Percentiles rank a stretch among this genome's conserved stretches.
Conservation (phyloP, 2,329 filamentous ascomycete species). For the Drechmeria coniospora region DNA sequence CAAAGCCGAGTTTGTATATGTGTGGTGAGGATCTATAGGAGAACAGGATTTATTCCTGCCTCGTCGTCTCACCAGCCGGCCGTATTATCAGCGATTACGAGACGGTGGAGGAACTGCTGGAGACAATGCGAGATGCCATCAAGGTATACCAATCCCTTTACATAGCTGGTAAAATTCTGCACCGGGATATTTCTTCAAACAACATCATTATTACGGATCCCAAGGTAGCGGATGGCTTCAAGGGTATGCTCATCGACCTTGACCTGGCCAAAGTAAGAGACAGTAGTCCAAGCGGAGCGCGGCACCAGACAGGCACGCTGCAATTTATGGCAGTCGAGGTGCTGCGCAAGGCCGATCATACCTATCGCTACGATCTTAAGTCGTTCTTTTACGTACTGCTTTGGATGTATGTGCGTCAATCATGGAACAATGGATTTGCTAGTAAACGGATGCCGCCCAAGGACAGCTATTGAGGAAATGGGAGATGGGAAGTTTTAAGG, state of each 20-base stretch:
- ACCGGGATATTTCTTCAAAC: conserved; percentile 3
- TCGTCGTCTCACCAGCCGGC: conserved; percentile 6
- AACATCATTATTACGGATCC: conserved; percentile 2
- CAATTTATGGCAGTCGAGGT: conserved; percentile 20
- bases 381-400: too few species aligned
- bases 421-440: conserved; percentile 3
- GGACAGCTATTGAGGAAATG: conserved; percentile 2
- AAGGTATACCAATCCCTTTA: conserved; percentile 19
- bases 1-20: conserved; percentile 4
- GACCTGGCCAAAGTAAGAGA: conserved; percentile 7
- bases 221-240: conserved; percentile 6
- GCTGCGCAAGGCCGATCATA: conserved; percentile 12
- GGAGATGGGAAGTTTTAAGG: conserved; percentile 4
- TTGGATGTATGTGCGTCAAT: conserved; percentile 6
- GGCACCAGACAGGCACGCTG: conserved; percentile 14
- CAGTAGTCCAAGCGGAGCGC: conserved; percentile 8
- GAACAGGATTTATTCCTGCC: conserved; percentile 5
- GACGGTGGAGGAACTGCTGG: conserved; percentile 16
- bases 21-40: conserved; percentile 4
- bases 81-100: conserved; percentile 9
- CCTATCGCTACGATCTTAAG: too few species aligned
- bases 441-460: not conserved
- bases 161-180: conserved; percentile 7
- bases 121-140: conserved; percentile 17
- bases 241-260: conserved; percentile 12